Conservation (phyloP, 768 basidiomycete genomes). For the Russula sp. region DNA sequence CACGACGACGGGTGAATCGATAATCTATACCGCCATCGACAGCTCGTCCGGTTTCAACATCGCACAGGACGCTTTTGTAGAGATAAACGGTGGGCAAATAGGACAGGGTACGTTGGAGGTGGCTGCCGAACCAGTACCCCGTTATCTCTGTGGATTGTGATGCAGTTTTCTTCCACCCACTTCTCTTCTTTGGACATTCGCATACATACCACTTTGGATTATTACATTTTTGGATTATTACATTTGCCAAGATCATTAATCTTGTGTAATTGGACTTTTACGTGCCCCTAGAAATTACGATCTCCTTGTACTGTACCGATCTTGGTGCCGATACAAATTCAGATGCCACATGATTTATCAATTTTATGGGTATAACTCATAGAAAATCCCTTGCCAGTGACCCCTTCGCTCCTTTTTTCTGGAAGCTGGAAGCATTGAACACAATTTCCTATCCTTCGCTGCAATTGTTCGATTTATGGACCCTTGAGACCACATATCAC, state of each 20-base stretch:
- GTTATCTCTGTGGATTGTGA: slow-evolving; percentile 31
- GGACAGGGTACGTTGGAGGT: slow-evolving; percentile 33
- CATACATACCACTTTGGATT: too few relatives aligned
- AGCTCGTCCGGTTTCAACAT: slow-evolving; percentile 43
- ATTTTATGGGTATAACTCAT: slow-evolving; percentile 17
- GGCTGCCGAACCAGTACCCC: slow-evolving; percentile 32
- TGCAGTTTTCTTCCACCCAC: background rate
- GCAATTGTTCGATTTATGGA: background rate
- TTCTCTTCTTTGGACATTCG: too few relatives aligned
- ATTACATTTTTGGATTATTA: too few relatives aligned
- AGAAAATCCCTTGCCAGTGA: too few relatives aligned
- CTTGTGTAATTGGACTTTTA: too few relatives aligned
- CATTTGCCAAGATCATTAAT: too few relatives aligned
- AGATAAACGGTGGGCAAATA: slow-evolving; percentile 34
- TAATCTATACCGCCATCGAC: slow-evolving; percentile 55
- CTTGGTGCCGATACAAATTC: background rate
- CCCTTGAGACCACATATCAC: background rate
- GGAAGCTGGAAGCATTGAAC: background rate
- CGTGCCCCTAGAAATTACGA: too few relatives aligned
- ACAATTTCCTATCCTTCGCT: background rate
- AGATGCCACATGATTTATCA: slow-evolving; percentile 19
- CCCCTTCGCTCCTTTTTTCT: background rate
- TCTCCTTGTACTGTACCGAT: background rate
- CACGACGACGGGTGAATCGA: slow-evolving; percentile 35
- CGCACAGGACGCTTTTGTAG: slow-evolving; percentile 36